A percentile compares a stretch with the other conserved stretches of the same genome.
Conservation (phyloP, 2,329 filamentous ascomycete species). For the Didymella glomerata region DNA sequence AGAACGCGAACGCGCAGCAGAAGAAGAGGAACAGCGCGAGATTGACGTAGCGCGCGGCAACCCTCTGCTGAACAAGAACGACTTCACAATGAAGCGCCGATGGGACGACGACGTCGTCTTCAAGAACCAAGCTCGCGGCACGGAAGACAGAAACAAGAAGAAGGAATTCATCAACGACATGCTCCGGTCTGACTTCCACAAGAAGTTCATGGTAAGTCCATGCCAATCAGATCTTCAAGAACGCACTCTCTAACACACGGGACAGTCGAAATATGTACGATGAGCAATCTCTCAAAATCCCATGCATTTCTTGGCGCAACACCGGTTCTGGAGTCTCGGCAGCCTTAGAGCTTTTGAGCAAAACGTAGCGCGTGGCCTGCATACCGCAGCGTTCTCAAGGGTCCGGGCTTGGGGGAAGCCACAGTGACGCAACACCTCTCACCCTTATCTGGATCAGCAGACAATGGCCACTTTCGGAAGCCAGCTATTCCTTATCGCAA, state of each 20-base stretch:
- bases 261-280: slow-evolving; percentile 50
- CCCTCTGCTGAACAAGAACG: slow-evolving; percentile 84
- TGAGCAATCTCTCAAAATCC: slow-evolving; percentile 31
- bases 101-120: slow-evolving; percentile 99
- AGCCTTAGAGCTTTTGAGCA: slow-evolving; percentile 7
- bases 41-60: slow-evolving; percentile 91
- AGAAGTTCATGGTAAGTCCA: slow-evolving; percentile 82
- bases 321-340: slow-evolving; percentile 25
- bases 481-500: slow-evolving; percentile 35
- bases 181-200: slow-evolving; percentile 94
- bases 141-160: slow-evolving; percentile 88
- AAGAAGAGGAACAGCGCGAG: slow-evolving; percentile 84
- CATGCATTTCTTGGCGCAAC: slow-evolving; percentile 14
- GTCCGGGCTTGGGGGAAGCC: slow-evolving; percentile 22
- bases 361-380: slow-evolving; percentile 20
- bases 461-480: slow-evolving; percentile 28
- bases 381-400: slow-evolving; percentile 37
- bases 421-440: slow-evolving; percentile 31
- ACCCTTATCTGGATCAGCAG: slow-evolving; percentile 49
- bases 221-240: background rate
- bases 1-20: slow-evolving; percentile 81
- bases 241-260: slow-evolving; percentile 21
- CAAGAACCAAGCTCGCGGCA: slow-evolving; percentile 96
- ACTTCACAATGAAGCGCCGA: slow-evolving; percentile 88
- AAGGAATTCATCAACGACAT: slow-evolving; percentile 98